phyloP scores from a whole-genome alignment of 768 basidiomycete species.

The Rhizopogon sp. region DNA sequence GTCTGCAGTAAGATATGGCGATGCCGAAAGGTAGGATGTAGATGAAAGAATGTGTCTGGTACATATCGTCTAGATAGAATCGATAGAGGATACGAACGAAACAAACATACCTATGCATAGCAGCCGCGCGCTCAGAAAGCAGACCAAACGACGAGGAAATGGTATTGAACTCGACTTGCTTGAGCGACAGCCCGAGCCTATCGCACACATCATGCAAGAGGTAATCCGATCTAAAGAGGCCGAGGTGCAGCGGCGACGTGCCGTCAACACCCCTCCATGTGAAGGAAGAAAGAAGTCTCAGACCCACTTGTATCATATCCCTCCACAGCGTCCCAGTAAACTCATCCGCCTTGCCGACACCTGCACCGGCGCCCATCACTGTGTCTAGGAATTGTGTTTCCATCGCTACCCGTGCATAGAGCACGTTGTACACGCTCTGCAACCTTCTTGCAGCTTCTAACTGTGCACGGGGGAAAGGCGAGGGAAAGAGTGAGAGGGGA shows the following conservation, averaged over 20 bases:
- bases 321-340: constrained; percentile 86
- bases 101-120: constrained; percentile 65
- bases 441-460: constrained; percentile 63
- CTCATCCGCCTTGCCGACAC: constrained; percentile 78
- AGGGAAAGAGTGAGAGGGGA: constrained; percentile 83
- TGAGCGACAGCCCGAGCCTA: constrained; percentile 39
- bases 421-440: constrained; percentile 74
- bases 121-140: constrained; percentile 60
- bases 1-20: constrained; percentile 42
- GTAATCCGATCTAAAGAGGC: constrained; percentile 94
- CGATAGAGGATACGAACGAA: too few relatives aligned
- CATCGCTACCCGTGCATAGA: constrained; percentile 81
- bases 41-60: constrained; percentile 60
- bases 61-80: neutral
- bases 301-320: constrained; percentile 50
- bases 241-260: constrained; percentile 72
- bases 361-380: constrained; percentile 75
- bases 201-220: constrained; percentile 59
- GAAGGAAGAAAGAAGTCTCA: neutral
- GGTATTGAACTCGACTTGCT: constrained; percentile 98
- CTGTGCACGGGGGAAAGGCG: constrained; percentile 72
- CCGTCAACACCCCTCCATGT: constrained; percentile 3
- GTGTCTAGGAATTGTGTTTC: constrained; percentile 77
- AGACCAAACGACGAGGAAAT: constrained; percentile 89
- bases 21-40: constrained; percentile 63